Conservation (phyloP, 768 basidiomycete genomes). For the Podaxis sp. region DNA sequence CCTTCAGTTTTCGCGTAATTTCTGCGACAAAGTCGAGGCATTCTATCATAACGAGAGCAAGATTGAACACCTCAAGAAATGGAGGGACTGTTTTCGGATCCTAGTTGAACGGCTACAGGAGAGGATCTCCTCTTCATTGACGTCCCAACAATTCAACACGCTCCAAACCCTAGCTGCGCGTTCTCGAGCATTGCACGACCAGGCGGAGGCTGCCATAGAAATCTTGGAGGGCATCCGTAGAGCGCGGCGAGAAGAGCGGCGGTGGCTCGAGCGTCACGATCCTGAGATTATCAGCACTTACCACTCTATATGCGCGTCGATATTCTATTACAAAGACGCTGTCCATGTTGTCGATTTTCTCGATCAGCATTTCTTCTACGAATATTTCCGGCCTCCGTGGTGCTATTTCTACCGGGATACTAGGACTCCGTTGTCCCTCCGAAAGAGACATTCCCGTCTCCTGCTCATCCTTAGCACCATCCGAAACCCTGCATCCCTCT, state of each 20-base stretch:
- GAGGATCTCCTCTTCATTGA: background rate
- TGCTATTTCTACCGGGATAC: constrained; percentile 4
- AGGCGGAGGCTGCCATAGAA: constrained; percentile 3
- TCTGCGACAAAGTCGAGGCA: constrained; percentile 24
- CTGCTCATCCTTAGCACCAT: constrained; percentile 7
- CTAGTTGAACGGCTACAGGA: constrained; percentile 27
- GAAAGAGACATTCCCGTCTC: constrained; percentile 22
- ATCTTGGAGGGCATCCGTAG: background rate
- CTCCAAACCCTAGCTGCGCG: background rate
- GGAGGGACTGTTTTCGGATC: constrained; percentile 29
- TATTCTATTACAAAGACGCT: constrained; percentile 12
- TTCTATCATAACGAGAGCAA: constrained; percentile 3
- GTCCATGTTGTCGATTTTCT: constrained; percentile 12
- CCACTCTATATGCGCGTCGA: constrained; percentile 1
- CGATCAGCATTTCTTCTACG: constrained; percentile 3
- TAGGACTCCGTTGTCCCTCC: background rate
- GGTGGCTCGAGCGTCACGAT: background rate
- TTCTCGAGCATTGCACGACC: background rate
- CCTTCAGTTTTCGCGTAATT: constrained; percentile 24
- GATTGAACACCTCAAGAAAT: background rate
- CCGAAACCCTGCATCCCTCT: constrained; percentile 3
- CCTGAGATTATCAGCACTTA: background rate
- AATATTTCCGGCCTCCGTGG: constrained; percentile 14
- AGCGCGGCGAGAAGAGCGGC: background rate
- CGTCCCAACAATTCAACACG: background rate